Conservation (phyloP, 2,329 filamentous ascomycete species). For the Alternaria panax region DNA sequence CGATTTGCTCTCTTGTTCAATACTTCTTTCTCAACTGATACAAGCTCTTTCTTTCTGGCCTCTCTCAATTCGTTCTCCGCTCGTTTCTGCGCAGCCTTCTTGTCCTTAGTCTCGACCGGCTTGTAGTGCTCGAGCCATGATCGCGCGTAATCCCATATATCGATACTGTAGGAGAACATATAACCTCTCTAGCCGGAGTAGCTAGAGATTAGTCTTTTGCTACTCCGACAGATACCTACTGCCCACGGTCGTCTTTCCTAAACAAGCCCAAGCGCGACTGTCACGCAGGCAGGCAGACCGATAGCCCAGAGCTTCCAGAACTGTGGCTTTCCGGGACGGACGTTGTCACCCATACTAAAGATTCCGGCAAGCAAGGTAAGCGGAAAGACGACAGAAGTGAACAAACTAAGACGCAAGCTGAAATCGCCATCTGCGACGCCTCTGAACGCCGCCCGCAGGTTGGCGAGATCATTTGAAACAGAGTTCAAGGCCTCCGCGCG, state of each 20-base stretch:
- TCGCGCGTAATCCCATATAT: background rate
- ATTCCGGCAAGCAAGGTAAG: constrained; percentile 25
- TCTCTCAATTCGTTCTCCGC: background rate
- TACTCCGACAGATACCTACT: too few relatives aligned
- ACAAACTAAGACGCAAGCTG: constrained; percentile 12
- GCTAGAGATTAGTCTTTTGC: too few relatives aligned
- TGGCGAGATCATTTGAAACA: constrained; percentile 26
- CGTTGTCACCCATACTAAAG: constrained; percentile 18
- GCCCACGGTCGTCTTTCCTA: constrained; percentile 4
- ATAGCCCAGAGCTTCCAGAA: constrained; percentile 36
- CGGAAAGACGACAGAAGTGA: background rate
- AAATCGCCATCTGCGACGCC: constrained; percentile 29
- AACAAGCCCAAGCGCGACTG: background rate
- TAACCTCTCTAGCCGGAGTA: too few relatives aligned
- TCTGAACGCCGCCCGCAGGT: constrained; percentile 25
- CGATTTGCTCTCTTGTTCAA: background rate
- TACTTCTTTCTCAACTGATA: too few relatives aligned
- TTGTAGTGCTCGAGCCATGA: background rate
- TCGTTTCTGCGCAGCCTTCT: background rate
- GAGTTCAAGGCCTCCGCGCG: constrained; percentile 25
- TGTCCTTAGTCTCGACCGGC: background rate
- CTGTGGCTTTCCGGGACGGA: constrained; percentile 18
- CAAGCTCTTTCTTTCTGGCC: too few relatives aligned
- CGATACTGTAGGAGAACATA: too few relatives aligned
- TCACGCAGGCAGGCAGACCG: constrained; percentile 17